Evolutionary conservation across 768 basidiomycete genomes (phyloP).

Genomic region (Tulasnella sp.): DNA sequence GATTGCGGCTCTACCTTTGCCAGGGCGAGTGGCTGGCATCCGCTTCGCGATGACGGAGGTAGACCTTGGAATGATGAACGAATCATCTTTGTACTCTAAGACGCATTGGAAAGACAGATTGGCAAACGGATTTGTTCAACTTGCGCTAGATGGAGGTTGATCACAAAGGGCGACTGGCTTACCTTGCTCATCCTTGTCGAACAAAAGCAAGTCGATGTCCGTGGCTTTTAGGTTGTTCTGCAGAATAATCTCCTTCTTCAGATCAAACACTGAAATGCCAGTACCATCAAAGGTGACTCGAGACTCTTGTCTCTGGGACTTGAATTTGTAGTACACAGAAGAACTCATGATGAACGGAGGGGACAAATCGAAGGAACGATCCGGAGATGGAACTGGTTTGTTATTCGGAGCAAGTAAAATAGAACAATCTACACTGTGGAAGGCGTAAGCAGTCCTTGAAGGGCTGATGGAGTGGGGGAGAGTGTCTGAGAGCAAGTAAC

Average conservation of each 20-base stretch:
- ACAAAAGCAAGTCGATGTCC: constrained; percentile 91
- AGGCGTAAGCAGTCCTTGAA: neutral
- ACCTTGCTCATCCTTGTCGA: constrained; percentile 92
- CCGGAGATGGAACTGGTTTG: neutral
- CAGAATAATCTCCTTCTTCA: constrained; percentile 97
- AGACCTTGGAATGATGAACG: constrained; percentile 86
- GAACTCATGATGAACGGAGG: constrained; percentile 57
- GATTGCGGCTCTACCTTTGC: constrained; percentile 75
- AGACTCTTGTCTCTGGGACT: constrained; percentile 89
- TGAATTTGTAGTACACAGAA: constrained; percentile 98
- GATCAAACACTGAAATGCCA: constrained; percentile 96
- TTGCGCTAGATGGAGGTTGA: neutral
- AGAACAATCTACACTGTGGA: neutral
- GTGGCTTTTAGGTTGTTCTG: constrained; percentile 95
- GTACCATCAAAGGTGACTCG: constrained; percentile 97
- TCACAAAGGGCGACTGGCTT: constrained; percentile 27
- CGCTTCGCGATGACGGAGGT: constrained; percentile 93
- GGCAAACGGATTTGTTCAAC: neutral
- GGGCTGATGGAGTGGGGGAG: neutral
- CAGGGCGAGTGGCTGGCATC: constrained; percentile 72
- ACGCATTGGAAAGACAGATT: neutral
- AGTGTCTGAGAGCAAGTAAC: neutral
- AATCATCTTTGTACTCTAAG: constrained; percentile 87
- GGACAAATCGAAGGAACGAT: neutral
- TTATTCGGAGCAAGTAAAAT: constrained; percentile 3